Conservation (phyloP, 1,284 basidiomycete species). For the Sporisorium reilianum region DNA sequence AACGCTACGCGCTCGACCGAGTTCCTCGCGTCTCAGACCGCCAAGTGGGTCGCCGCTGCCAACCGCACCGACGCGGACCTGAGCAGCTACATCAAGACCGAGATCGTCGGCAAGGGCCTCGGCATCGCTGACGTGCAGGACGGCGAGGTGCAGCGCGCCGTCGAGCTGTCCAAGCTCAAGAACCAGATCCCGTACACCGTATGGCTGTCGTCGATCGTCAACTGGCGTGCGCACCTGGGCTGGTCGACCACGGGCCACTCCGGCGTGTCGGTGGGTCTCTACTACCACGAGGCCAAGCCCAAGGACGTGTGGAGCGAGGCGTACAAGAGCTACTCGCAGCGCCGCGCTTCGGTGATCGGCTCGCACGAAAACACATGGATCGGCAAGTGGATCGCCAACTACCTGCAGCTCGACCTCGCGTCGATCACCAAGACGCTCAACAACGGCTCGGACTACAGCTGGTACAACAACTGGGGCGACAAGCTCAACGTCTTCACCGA, state of each 20-base stretch:
- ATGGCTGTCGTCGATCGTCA: constrained; percentile 51
- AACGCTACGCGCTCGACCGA: constrained; percentile 63
- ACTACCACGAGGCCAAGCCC: constrained; percentile 50
- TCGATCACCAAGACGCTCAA: constrained; percentile 50
- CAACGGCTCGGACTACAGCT: constrained; percentile 56
- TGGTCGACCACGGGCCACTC: constrained; percentile 58
- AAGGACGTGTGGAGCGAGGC: constrained; percentile 23
- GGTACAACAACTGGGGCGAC: constrained; percentile 50
- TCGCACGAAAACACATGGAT: constrained; percentile 65
- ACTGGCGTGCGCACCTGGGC: constrained; percentile 59
- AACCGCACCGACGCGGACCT: constrained; percentile 60
- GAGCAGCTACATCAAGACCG: constrained; percentile 45
- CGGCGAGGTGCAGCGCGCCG: constrained; percentile 48
- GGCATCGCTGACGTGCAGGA: constrained; percentile 55
- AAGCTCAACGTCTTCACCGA: constrained; percentile 49
- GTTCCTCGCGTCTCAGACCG: constrained; percentile 51
- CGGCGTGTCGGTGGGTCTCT: constrained; percentile 54
- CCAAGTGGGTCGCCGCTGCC: constrained; percentile 52
- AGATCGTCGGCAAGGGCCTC: constrained; percentile 45
- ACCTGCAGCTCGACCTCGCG: constrained; percentile 50
- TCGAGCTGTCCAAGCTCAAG: constrained; percentile 44
- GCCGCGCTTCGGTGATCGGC: constrained; percentile 33
- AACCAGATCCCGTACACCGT: constrained; percentile 45
- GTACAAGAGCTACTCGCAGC: constrained; percentile 29
- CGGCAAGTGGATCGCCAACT: constrained; percentile 49